Evolutionary conservation across 176 grass and related monocot species (phyloP), one percentile per base, ranked within the genome.

Genomic region (Poa pratensis): DNA sequence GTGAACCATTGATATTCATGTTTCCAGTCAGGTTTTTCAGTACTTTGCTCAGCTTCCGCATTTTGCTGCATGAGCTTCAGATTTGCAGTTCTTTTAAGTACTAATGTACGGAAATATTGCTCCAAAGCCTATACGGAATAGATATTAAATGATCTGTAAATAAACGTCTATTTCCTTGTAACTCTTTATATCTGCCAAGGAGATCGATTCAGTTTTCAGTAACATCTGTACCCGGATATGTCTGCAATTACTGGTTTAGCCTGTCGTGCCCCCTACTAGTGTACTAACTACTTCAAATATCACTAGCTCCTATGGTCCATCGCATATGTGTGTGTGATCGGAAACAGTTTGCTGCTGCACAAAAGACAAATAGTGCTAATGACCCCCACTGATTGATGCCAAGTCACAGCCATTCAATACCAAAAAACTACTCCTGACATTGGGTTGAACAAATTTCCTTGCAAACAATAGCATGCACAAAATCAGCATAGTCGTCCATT

Each of bases 61-160:
- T 73, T 81, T 81, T 43, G 43, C 69, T 87, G 35, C 30, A 82
- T 46, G 70, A n/a, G 27, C 52, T 32, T 20, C 51, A 45, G 58
- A 28, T 11, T 69, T 32, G 18, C 37, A 42, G 6, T 54, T 55
- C 5, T 54, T 85, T 37, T 15, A 51, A 42, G 17, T 55, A 15
- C 40, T 70, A 43, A 43, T 22, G 8, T 67, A 84, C 7, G 24
- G 45, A 42, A 17, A 20, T 69, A 45, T 67, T 76, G 40, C 26
- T 55, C 6, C 37, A 37, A 75, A 35, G 35, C 59, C 14, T 43
- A 17, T 18, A 69, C 22, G 23, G 23, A 13, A 11, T 78, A 40
- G 16, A 3, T 68, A 52, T 76, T 40, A 50, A 68, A 82, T 67
- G 48, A 54, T 55, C 26, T 57, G 19, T 87, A 54, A 43, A 46